These are phyloP conservation scores for Cylindrotheca fusiformis DNA, from an alignment of 108 stramenopile species.

Conservation along the genomic window DNA sequence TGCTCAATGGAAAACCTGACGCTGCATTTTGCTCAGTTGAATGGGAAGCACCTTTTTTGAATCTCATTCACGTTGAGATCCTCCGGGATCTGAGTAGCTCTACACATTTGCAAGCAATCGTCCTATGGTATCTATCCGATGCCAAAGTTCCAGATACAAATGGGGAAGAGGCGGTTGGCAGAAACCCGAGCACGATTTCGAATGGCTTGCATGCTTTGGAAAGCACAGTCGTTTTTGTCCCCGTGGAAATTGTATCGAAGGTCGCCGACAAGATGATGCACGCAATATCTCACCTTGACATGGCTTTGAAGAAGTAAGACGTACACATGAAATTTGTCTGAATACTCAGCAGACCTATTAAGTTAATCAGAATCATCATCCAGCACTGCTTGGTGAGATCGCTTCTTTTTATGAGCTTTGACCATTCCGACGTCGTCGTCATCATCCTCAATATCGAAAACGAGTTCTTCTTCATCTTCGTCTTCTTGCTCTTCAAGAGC, in stretches of 20 bases:
- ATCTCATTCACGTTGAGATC: slow-evolving; percentile 36
- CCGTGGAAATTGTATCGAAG: neutral
- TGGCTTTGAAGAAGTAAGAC: neutral
- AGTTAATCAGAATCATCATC: slow-evolving; percentile 45
- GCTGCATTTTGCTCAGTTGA: slow-evolving; percentile 43
- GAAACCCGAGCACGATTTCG: neutral
- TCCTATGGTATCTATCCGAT: slow-evolving; percentile 32
- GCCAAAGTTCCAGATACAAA: slow-evolving; percentile 12
- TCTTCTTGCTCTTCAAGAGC: slow-evolving; percentile 21
- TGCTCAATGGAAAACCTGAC: slow-evolving; percentile 43
- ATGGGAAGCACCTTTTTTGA: slow-evolving; percentile 50
- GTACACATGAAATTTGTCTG: no score
- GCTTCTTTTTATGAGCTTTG: slow-evolving; percentile 39
- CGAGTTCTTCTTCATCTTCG: slow-evolving; percentile 45
- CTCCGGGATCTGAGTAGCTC: slow-evolving; percentile 10
- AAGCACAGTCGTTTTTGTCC: neutral
- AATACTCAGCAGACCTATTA: no score
- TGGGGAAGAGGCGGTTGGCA: slow-evolving; percentile 3
- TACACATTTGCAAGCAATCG: slow-evolving; percentile 14
- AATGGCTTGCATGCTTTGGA: neutral
- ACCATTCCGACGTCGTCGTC: slow-evolving; percentile 34
- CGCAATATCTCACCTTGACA: neutral
- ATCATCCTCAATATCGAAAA: slow-evolving; percentile 45
- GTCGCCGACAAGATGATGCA: neutral
- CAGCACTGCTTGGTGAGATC: slow-evolving; percentile 15